Base-by-base conservation (phyloP, 495 filamentous ascomycete genomes). In the Copromyces sp. region DNA sequence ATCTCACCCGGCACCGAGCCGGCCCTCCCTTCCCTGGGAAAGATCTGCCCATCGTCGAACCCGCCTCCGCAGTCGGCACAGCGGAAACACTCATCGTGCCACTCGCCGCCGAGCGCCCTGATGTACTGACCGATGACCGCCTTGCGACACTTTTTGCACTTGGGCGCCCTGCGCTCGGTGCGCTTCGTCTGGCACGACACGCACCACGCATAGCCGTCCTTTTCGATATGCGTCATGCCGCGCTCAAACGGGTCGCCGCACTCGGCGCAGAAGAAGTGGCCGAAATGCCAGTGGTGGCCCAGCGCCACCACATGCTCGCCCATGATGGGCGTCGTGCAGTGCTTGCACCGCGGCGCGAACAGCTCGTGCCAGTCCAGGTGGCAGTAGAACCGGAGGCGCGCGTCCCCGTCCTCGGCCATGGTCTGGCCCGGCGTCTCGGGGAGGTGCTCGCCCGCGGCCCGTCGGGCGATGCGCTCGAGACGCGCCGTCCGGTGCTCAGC, bases 181-280 rank as follows among this genome's bases (percentile, higher is more conserved):
- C 96, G 89, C 73, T 94, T 94, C 41, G 93, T 94, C 83, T 98
- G 94, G 80, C 95, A 99, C 41, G 85, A 85, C 17, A 98, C 88
- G 81, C 95, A 99, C 96, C 96, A 99, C 40, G 95, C 95, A 83
- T 96, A 98, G n/a, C 95, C 95, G 75, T 98, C 95, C 80, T 96
- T 97, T 81, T 99, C 96, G 32, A 99, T 95, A 80, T 97, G 95
- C 68, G 94, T 94, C 70, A 89, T 94, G 45, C 87, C 84, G 17
- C 86, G 84, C 78, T 91, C 91, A 80, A 98, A 98, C 20, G 94
- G 94, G 86, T 99, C 95, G 74, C 95, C 95, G 82, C 95, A 99
- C 86, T 99, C 93, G 39, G 96, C 96, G 79, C 95, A 99, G 87
- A 98, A 99, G 85, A 99, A 99, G 84, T 99, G 95, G 2, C 95